Conservation (phyloP, 768 basidiomycete genomes). For the Butyriboletus loyo region DNA sequence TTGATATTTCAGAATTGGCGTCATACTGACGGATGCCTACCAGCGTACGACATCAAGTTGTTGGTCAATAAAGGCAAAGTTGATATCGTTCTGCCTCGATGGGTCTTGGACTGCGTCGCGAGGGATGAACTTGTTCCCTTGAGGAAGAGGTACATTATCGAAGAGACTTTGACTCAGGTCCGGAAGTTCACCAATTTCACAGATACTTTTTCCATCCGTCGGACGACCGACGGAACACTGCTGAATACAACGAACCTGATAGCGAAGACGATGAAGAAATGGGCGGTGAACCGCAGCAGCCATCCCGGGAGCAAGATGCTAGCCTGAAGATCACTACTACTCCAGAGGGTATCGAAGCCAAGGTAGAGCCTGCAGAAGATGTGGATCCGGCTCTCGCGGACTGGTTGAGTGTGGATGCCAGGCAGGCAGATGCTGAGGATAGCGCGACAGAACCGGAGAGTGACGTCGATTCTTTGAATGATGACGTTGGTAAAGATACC, state of each 20-base stretch:
- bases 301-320: constrained; percentile 20
- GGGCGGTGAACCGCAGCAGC: constrained; percentile 4
- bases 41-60: constrained; percentile 70
- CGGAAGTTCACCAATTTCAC: neutral
- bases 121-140: constrained; percentile 56
- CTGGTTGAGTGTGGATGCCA: constrained; percentile 58
- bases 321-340: neutral
- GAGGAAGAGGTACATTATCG: constrained; percentile 53
- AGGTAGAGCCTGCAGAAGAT: constrained; percentile 32
- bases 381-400: constrained; percentile 51
- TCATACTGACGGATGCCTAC: neutral
- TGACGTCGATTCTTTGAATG: constrained; percentile 69
- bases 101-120: constrained; percentile 79
- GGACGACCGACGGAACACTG: constrained; percentile 41
- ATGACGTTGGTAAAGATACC: constrained; percentile 41
- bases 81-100: constrained; percentile 76
- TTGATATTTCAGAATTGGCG: neutral
- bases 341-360: constrained; percentile 10
- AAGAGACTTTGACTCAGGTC: neutral
- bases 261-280: constrained; percentile 31
- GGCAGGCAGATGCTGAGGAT: constrained; percentile 22
- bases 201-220: constrained; percentile 84
- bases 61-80: constrained; percentile 66
- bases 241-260: constrained; percentile 50
- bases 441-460: constrained; percentile 54